Conservation (phyloP, 257 asterid genomes). For the Datura wrightii region DNA sequence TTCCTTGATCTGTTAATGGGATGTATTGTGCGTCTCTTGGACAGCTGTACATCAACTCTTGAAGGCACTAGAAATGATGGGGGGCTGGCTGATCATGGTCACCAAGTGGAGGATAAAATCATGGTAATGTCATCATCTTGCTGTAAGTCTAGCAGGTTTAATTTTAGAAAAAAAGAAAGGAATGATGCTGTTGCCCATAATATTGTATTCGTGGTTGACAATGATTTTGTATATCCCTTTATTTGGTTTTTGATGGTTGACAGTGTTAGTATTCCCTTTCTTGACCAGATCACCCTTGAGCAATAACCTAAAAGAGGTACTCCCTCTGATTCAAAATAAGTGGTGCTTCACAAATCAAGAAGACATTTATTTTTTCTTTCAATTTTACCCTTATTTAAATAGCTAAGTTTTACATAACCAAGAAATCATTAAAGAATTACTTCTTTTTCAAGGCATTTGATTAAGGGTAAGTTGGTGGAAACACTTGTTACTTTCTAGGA, state of each 20-base stretch:
- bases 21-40: conserved; percentile 67
- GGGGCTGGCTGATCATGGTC: conserved; percentile 46
- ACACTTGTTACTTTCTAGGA: no score
- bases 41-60: conserved; percentile 67
- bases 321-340: no score
- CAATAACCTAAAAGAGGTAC: conserved; percentile 9
- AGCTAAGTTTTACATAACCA: no score
- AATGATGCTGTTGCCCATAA: neutral
- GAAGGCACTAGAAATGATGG: conserved; percentile 45
- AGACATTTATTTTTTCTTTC: no score
- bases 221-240: conserved; percentile 23
- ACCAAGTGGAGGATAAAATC: conserved; percentile 45
- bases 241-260: conserved; percentile 15
- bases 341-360: no score
- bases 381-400: no score
- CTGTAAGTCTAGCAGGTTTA: neutral
- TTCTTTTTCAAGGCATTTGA: no score
- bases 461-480: no score
- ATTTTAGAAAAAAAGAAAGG: neutral
- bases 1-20: conserved; percentile 78
- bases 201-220: conserved; percentile 20
- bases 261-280: conserved; percentile 17
- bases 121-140: conserved; percentile 50
- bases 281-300: conserved; percentile 24
- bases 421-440: no score